Evolutionary conservation across 805 yeast genomes (phyloP), one percentile per base, ranked within the genome.

Genomic region (Saccharomyces eubayanus): DNA sequence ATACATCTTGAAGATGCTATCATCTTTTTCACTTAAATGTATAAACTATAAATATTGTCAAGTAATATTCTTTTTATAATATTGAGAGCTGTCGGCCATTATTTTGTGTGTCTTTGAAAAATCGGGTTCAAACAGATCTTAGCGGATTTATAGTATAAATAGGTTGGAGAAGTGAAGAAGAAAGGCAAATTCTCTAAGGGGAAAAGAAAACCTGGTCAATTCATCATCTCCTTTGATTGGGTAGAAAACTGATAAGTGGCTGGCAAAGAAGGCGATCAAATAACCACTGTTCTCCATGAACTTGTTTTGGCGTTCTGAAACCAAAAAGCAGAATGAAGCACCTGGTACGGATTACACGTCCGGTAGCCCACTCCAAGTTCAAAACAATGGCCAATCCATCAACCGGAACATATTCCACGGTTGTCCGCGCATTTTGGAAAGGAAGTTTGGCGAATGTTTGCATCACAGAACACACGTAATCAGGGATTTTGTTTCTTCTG

Each of bases 371-470:
- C 11, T 24, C 20, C 11, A 6, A 36, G 43, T 9, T 16, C 21
- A 36, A 16, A 16, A n/a, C 5, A 9, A 3, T 36, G 21, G 24
- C 8, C 43, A 8, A 36, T 16, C 28, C 46, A 16, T 31, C 4
- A 21, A n/a, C n/a, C 48, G 24, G 43, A 12, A 30, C 5, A 27
- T 46, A 48, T 43, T 63, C 6, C 53, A 50, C 11, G 64, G 62
- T 28, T 63, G 61, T 36, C 72, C 73, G 3, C 55, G 67, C 10
- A 59, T 62, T 6, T 28, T 67, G 6, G 72, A 69, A 50, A 55
- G 50, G 9, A 51, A 57, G 16, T 67, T 62, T 53, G 72, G 72
- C 2, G 72, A 68, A 50, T 63, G 68, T 53, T 55, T 68, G 43
- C 66, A 66, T 3, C 55, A 55, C 28, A 59, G 73, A 51, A 60